A percentile compares a stretch with the other conserved stretches of the same genome.
Evolutionary conservation across 148 eudicot species (phyloP).

Genomic region (Arctostaphylos glauca): DNA sequence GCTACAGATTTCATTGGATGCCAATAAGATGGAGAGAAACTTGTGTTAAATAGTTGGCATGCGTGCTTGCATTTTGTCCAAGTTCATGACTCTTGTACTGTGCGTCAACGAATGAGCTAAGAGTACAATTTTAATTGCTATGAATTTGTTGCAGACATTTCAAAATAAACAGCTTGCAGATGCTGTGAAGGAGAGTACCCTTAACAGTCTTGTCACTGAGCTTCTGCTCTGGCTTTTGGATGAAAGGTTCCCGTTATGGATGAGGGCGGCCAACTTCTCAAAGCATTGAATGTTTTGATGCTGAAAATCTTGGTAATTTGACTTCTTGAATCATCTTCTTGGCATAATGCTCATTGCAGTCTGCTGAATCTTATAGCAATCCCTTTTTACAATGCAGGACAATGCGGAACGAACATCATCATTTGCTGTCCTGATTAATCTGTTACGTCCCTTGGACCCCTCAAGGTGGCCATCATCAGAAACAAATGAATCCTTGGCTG

Average conservation of each 20-base stretch:
- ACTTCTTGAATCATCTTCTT: background rate
- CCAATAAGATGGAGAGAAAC: background rate
- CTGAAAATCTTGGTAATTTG: slow-evolving; percentile 74
- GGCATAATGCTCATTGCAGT: background rate
- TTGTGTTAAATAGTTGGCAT: background rate
- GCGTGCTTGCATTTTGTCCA: background rate
- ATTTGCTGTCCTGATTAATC: slow-evolving; percentile 80
- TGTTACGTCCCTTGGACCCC: slow-evolving; percentile 72
- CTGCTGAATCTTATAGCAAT: slow-evolving; percentile 3
- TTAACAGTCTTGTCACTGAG: slow-evolving; percentile 76
- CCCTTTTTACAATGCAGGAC: slow-evolving; percentile 44
- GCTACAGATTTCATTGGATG: background rate
- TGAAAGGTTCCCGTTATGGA: slow-evolving; percentile 88
- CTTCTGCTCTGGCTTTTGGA: slow-evolving; percentile 98
- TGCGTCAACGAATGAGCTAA: background rate
- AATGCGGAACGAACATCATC: slow-evolving; percentile 81
- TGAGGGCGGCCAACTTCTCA: slow-evolving; percentile 90
- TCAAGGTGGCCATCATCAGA: slow-evolving; percentile 91
- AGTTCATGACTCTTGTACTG: background rate
- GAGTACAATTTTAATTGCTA: background rate
- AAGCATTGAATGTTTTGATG: slow-evolving; percentile 94
- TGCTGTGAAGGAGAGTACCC: slow-evolving; percentile 83
- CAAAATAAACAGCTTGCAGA: slow-evolving; percentile 77
- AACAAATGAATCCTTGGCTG: slow-evolving; percentile 58
- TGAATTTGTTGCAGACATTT: slow-evolving; percentile 58